Percentiles rank a stretch among this genome's conserved stretches.
Conservation (phyloP, 805 yeast species). For the Teunomyces pallodes region DNA sequence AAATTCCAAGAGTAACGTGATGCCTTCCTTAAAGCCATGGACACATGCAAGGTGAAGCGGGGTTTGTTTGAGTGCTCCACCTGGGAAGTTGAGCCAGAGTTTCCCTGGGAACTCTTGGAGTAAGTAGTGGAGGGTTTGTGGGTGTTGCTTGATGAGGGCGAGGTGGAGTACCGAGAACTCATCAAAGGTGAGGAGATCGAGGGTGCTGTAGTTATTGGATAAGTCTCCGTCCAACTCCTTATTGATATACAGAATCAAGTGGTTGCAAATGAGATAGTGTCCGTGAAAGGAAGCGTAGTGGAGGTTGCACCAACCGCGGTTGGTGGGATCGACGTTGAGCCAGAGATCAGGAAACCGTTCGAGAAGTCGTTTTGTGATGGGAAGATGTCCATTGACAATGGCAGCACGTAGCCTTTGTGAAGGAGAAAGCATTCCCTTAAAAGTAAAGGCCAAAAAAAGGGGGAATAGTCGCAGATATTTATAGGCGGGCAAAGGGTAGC, state of each 20-base stretch:
- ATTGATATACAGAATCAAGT: slow-evolving; percentile 46
- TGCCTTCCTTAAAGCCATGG: slow-evolving; percentile 59
- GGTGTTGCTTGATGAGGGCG: slow-evolving; percentile 56
- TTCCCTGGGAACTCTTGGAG: slow-evolving; percentile 47
- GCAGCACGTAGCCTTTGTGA: slow-evolving; percentile 66
- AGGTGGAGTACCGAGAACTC: slow-evolving; percentile 69
- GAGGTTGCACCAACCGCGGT: slow-evolving; percentile 77
- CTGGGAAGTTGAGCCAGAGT: slow-evolving; percentile 54
- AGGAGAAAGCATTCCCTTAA: slow-evolving; percentile 53
- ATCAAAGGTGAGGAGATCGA: slow-evolving; percentile 48
- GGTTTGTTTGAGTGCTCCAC: slow-evolving; percentile 46
- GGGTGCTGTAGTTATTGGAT: slow-evolving; percentile 11
- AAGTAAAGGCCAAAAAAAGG: not conserved
- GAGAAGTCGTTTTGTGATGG: slow-evolving; percentile 64
- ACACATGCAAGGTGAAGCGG: slow-evolving; percentile 70
- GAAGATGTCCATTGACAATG: slow-evolving; percentile 57
- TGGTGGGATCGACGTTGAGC: slow-evolving; percentile 59
- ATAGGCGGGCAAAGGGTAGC: not conserved
- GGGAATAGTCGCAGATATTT: too few relatives aligned
- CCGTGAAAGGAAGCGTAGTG: slow-evolving; percentile 82
- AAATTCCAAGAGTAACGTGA: slow-evolving; percentile 61
- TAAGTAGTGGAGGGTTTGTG: slow-evolving; percentile 69
- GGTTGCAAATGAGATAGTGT: slow-evolving; percentile 63
- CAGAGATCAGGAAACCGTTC: slow-evolving; percentile 66
- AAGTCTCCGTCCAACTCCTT: slow-evolving; percentile 19